Percentiles rank a stretch among this genome's conserved stretches.
Evolutionary conservation across 257 asterid species (phyloP).

Genomic region (Plantago elongata): DNA sequence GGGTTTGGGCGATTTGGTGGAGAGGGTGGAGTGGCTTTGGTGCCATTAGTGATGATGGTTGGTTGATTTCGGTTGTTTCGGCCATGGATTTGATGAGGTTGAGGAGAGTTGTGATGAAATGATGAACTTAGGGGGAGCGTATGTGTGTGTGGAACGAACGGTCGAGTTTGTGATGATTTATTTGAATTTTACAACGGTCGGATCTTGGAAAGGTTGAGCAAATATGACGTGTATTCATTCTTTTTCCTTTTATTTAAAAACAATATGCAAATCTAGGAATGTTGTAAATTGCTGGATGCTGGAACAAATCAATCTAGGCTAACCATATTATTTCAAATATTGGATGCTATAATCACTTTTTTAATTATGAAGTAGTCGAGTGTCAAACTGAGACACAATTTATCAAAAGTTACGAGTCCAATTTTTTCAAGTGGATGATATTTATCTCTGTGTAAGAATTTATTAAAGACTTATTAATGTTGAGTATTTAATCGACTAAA

Average conservation of each 20-base stretch:
- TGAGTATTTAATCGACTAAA: no score
- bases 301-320: no score
- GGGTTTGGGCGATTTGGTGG: conserved; percentile 72
- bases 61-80: conserved; percentile 4
- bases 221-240: not conserved
- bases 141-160: conserved; percentile 26
- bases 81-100: conserved; percentile 24
- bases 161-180: conserved; percentile 16
- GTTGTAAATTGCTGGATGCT: no score
- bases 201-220: conserved; percentile 4
- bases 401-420: no score
- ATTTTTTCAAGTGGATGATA: no score
- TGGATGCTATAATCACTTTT: no score
- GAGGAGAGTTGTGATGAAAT: conserved; percentile 12
- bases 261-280: no score
- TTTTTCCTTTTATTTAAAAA: not conserved
- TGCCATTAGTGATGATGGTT: conserved; percentile 26
- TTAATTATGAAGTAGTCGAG: no score
- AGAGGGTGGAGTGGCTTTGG: conserved; percentile 62
- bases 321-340: no score
- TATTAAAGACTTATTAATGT: no score
- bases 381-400: no score
- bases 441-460: no score
- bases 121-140: conserved; percentile 17
- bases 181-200: conserved; percentile 53